These are phyloP conservation scores for Penicillium desertorum DNA, from an alignment of 495 filamentous ascomycete species.

Conservation along the genomic window DNA sequence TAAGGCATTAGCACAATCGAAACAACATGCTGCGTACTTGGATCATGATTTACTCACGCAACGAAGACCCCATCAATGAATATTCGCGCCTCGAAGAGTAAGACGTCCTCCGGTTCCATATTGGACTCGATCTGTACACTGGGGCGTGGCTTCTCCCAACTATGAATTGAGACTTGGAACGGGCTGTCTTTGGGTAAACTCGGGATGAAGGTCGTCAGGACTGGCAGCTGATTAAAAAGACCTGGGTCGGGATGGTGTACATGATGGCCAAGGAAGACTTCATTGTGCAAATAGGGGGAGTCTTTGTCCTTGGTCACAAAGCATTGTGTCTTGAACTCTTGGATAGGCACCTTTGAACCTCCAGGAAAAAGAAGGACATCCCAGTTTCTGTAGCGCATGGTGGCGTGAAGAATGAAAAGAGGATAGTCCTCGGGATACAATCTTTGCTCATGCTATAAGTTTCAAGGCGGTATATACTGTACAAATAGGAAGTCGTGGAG, in stretches of 20 bases:
- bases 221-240: slow-evolving; percentile 55
- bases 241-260: slow-evolving; percentile 30
- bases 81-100: slow-evolving; percentile 68
- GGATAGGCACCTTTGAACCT: slow-evolving; percentile 63
- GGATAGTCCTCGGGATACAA: not conserved
- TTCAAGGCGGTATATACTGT: not conserved
- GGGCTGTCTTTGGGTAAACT: slow-evolving; percentile 57
- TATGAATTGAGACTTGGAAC: slow-evolving; percentile 79
- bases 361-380: slow-evolving; percentile 79
- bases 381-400: slow-evolving; percentile 84
- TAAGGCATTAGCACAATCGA: not conserved
- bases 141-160: slow-evolving; percentile 67
- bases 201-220: slow-evolving; percentile 75
- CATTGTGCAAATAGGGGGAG: slow-evolving; percentile 38
- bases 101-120: slow-evolving; percentile 58
- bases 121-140: slow-evolving; percentile 60
- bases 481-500: no score
- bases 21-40: not conserved
- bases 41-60: slow-evolving; percentile 50
- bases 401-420: slow-evolving; percentile 18
- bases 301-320: slow-evolving; percentile 66
- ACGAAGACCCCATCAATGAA: slow-evolving; percentile 67
- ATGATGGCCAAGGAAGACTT: slow-evolving; percentile 29
- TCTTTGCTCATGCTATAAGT: not conserved
- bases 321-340: slow-evolving; percentile 85